phyloP scores from a whole-genome alignment of 441 rosid species.

The Erodium chrysanthum region DNA sequence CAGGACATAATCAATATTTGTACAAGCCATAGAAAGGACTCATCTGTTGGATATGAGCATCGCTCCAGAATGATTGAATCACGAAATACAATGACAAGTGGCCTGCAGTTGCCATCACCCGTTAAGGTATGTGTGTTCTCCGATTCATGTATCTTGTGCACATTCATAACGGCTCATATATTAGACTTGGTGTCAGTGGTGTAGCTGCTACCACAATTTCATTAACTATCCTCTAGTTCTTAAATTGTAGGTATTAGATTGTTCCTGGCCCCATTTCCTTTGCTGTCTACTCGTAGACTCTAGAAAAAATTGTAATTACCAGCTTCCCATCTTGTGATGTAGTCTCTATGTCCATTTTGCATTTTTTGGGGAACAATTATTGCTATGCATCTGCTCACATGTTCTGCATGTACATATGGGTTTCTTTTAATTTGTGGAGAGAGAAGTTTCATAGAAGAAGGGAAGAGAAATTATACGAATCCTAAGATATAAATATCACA shows the following conservation, averaged over 20 bases:
- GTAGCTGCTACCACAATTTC: background rate
- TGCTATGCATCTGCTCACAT: background rate
- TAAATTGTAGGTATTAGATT: background rate
- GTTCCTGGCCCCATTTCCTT: background rate
- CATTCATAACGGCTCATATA: background rate
- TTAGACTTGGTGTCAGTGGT: background rate
- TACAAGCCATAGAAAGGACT: slow-evolving; percentile 27
- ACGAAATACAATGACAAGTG: slow-evolving; percentile 22
- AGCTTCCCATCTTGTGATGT: background rate
- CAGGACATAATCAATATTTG: slow-evolving; percentile 35
- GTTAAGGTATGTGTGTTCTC: slow-evolving; percentile 32
- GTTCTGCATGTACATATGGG: background rate
- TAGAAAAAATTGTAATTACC: background rate
- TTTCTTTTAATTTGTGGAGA: background rate
- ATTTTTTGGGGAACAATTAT: background rate
- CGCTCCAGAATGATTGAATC: slow-evolving; percentile 19
- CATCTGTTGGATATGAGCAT: slow-evolving; percentile 24
- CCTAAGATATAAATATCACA: too few species aligned
- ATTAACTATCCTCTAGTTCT: background rate
- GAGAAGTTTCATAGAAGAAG: background rate
- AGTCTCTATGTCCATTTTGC: background rate
- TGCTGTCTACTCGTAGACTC: background rate
- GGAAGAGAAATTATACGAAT: background rate
- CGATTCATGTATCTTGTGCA: background rate
- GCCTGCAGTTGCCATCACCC: slow-evolving; percentile 20